These are phyloP conservation scores for Ophiorrhiza pumila DNA, from an alignment of 257 asterid genomes.

Conservation along the genomic window DNA sequence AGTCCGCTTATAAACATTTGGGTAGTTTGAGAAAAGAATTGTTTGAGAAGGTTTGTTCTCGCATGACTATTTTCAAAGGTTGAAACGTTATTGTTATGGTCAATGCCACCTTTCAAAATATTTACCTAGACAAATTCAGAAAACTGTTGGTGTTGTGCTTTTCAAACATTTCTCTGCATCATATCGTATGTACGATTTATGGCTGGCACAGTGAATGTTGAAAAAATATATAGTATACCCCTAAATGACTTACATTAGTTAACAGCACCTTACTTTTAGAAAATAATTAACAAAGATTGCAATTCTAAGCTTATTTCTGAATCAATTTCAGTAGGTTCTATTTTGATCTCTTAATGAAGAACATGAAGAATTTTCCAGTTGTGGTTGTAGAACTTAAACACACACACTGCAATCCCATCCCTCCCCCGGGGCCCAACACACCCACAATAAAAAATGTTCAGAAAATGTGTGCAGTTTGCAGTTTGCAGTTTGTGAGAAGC, in stretches of 20 bases:
- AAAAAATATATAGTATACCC: background rate
- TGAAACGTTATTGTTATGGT: background rate
- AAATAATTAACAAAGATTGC: background rate
- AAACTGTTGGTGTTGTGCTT: background rate
- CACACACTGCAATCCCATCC: too few species aligned
- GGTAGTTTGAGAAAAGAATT: constrained; percentile 58
- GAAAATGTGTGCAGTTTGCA: too few species aligned
- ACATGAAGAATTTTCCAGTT: background rate
- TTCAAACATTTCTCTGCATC: background rate
- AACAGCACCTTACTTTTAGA: background rate
- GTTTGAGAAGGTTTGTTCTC: constrained; percentile 57
- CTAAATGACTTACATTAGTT: background rate
- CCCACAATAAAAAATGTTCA: too few species aligned
- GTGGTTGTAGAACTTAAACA: background rate
- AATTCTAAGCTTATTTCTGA: background rate
- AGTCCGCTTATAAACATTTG: constrained; percentile 64
- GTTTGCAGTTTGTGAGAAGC: background rate
- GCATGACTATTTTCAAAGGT: background rate
- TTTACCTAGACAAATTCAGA: background rate
- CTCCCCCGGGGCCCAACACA: too few species aligned
- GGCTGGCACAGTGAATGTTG: too few species aligned
- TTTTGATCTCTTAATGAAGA: background rate
- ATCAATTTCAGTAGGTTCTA: background rate
- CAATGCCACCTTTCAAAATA: background rate
- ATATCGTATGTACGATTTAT: background rate